Percentiles rank a stretch among this genome's conserved stretches.
Evolutionary conservation across 495 filamentous ascomycete species (phyloP).

Genomic region (Aspergillus cavernicola): DNA sequence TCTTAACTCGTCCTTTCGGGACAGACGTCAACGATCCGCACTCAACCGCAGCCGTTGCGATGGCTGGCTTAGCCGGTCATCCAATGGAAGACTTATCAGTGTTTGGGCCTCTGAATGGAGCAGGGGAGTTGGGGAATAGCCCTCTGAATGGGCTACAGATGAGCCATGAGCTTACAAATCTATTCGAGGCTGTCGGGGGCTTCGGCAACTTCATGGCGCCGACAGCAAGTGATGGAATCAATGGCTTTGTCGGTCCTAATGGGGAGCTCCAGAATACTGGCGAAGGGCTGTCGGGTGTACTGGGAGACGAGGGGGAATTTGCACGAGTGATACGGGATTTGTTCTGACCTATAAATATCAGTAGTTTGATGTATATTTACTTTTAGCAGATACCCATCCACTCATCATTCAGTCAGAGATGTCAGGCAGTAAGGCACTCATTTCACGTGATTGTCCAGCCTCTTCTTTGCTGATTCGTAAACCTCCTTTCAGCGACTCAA

Average conservation of each 20-base stretch:
- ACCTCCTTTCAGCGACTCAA: not conserved
- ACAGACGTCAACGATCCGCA: conserved; percentile 52
- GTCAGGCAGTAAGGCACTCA: conserved; percentile 2
- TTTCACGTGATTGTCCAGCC: not conserved
- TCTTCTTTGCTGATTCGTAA: not conserved
- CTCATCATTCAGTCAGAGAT: too few species aligned
- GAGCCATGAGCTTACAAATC: conserved; percentile 59
- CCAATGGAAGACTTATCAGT: conserved; percentile 56
- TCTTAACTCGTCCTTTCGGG: conserved; percentile 49
- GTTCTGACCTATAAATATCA: conserved; percentile 44
- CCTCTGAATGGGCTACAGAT: conserved; percentile 60
- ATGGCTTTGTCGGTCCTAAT: conserved; percentile 40
- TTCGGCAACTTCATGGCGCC: conserved; percentile 45
- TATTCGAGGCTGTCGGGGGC: conserved; percentile 69
- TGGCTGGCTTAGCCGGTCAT: conserved; percentile 72
- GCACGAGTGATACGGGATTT: conserved; percentile 59
- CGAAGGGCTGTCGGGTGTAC: conserved; percentile 45
- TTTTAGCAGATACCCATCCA: too few species aligned
- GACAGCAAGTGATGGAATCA: conserved; percentile 36
- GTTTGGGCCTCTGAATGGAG: conserved; percentile 44
- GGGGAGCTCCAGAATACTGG: conserved; percentile 45
- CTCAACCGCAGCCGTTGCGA: conserved; percentile 64
- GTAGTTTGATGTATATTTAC: too few species aligned
- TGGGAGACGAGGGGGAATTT: conserved; percentile 63
- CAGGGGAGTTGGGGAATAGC: conserved; percentile 55